Base-by-base conservation (phyloP, 148 eudicot species). In the Silene conica region DNA sequence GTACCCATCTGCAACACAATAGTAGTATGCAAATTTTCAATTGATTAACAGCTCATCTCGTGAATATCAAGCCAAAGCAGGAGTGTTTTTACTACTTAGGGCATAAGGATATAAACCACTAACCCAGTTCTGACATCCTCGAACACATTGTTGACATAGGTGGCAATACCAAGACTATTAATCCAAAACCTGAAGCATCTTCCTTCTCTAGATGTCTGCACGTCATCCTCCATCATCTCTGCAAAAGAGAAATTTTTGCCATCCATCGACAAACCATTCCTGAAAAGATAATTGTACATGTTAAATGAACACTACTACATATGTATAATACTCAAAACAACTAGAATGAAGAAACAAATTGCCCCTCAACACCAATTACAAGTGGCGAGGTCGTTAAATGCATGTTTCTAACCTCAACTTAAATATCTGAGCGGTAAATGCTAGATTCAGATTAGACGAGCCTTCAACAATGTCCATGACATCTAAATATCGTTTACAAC, bases 101-200 rank as follows among this genome's bases (percentile, higher is more conserved):
- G 16, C 15, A 10, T 25, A 48, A 16, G 23, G 31, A 21, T 8
- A 52, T 6, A 63, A 18, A 63, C 52, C 26, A 79, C 86, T 80
- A 58, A 95, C 99, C 99, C 99, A 76, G 90, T 90, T 84, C 99
- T 86, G 46, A 92, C 96, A 86, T 95, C 99, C 88, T 95, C 99
- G 57, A 95, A 95, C 73, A 95, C 67, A 74, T 90, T 95, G 81
- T 92, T 90, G 61, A 95, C 92, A 69, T 95, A 92, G 23, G 91
- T 80, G 70, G 80, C 56, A 74, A 82, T 87, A 34, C 99, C 99
- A 78, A 92, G 89, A 84, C 99, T 92, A 76, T 95, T 92, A 84
- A 92, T 95, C 99, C 99, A 95, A 74, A 95, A 83, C 72, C 99
- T 84, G 79, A 92, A 95, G 84, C 97, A 95, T 77, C 99, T 90